Conservation (phyloP, 2,329 filamentous ascomycete genomes). For the Coniella vitis region DNA sequence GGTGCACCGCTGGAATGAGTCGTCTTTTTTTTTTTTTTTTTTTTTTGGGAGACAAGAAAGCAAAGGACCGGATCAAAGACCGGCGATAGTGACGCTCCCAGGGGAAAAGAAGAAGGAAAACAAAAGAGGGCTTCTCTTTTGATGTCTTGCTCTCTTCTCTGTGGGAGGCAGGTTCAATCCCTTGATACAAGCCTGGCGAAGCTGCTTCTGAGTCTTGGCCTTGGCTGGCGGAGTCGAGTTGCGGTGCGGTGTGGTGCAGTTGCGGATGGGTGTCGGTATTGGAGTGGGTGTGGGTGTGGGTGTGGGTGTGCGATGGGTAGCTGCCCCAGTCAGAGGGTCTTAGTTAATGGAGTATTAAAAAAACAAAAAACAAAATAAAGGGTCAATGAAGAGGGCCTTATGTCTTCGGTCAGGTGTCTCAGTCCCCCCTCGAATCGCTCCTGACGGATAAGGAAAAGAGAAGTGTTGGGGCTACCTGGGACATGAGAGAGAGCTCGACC, state of each 20-base stretch:
- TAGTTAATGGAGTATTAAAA: too few relatives aligned
- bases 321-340: too few relatives aligned
- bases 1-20: neutral
- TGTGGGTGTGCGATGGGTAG: neutral
- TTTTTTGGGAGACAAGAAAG: too few relatives aligned
- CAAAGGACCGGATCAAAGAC: too few relatives aligned
- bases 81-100: neutral
- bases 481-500: neutral
- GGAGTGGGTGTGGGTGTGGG: neutral
- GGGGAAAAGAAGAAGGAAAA: too few relatives aligned
- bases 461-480: slow-evolving; percentile 2
- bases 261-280: neutral
- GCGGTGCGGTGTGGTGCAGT: neutral
- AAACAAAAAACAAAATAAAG: too few relatives aligned
- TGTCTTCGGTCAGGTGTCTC: slow-evolving; percentile 2
- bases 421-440: slow-evolving; percentile 5
- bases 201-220: slow-evolving; percentile 2
- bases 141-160: too few relatives aligned
- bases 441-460: slow-evolving; percentile 11
- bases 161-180: neutral
- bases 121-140: too few relatives aligned
- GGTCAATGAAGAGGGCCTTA: neutral
- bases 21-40: neutral
- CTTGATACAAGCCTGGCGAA: slow-evolving; percentile 1
- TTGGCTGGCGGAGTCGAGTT: neutral